Evolutionary conservation across 2,329 filamentous ascomycete species (phyloP), one percentile per base, ranked within the genome.

Genomic region (Colletotrichum sp.): DNA sequence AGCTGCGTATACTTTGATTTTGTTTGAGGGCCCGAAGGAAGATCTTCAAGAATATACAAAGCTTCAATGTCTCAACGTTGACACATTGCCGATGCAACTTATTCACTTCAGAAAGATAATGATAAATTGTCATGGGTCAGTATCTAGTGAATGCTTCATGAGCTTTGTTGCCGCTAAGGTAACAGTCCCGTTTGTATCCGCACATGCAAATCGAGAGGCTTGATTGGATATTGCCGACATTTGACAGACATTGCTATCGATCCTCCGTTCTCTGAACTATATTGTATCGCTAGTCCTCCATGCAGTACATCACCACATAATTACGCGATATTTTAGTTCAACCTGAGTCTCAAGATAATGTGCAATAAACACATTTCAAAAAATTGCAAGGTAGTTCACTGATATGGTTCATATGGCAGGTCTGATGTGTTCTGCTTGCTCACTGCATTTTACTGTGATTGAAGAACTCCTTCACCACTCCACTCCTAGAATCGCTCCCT

Each of bases 301-400:
- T 1, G 43, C 6, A 13, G 6, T 3, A 8, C 10, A 12, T 48
- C 43, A 8, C n/a, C 4, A 21, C 1, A 6, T 1, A 3, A 48
- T 7, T 48, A 13, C n/a, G 38, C 9, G 18, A 48, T 12, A n/a
- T n/a, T 6, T 13, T 13, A 3, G 43, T 48, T 21, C 6, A 13
- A 4, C 4, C 2, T 21, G n/a, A 48, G n/a, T 48, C 12, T 21
- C 43, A 8, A 12, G 8, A 48, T 13, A 4, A 38, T 4, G 18
- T 48, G 3, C 0, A 48, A 12, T 48, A 48, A 4, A 21, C 18
- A 48, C 1, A 5, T 4, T 21, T 6, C 18, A 4, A 48, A 4
- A 5, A 4, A 48, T 13, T 48, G n/a, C 1, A 13, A 21, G 3
- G 10, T 6, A 21, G 43, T 48, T 21, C 43, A 48, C n/a, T 48